These are phyloP conservation scores for Sporisorium iseilematis-ciliati DNA, from an alignment of 1,284 basidiomycete species.

Conservation along the genomic window DNA sequence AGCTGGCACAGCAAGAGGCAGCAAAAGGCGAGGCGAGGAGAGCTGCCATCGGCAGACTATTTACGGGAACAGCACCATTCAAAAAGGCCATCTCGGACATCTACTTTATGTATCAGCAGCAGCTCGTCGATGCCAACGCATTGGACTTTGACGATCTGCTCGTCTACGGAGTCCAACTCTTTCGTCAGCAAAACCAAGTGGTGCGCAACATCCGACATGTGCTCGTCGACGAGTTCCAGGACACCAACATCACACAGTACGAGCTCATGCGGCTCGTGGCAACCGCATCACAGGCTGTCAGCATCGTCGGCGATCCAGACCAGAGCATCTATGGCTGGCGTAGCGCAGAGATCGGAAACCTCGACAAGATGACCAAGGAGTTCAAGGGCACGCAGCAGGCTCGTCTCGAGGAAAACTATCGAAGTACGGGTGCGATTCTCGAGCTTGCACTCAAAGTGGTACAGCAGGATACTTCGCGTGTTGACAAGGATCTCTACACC, in stretches of 20 bases:
- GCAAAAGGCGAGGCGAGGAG: constrained; percentile 25
- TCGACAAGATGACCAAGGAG: constrained; percentile 61
- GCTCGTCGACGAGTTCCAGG: constrained; percentile 91
- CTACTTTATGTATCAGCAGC: constrained; percentile 79
- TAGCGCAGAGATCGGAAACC: constrained; percentile 74
- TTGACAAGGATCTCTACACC: constrained; percentile 81
- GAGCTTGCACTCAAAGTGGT: constrained; percentile 82
- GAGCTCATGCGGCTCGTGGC: constrained; percentile 78
- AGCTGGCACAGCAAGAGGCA: constrained; percentile 27
- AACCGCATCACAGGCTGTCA: constrained; percentile 72
- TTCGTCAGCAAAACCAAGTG: constrained; percentile 75
- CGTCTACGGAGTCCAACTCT: constrained; percentile 77
- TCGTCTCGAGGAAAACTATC: constrained; percentile 87
- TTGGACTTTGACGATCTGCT: constrained; percentile 92
- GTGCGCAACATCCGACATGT: constrained; percentile 80
- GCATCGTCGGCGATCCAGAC: constrained; percentile 91
- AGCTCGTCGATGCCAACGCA: constrained; percentile 77
- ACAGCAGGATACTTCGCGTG: constrained; percentile 80
- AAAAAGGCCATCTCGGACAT: constrained; percentile 70
- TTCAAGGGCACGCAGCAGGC: constrained; percentile 74
- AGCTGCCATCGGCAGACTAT: constrained; percentile 21
- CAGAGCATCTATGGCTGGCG: constrained; percentile 94
- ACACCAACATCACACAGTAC: constrained; percentile 89
- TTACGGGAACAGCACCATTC: constrained; percentile 21
- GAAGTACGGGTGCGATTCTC: constrained; percentile 84